These are phyloP conservation scores for Pseudogymnoascus sp. DNA, from an alignment of 2,329 filamentous ascomycete species.

Conservation along the genomic window DNA sequence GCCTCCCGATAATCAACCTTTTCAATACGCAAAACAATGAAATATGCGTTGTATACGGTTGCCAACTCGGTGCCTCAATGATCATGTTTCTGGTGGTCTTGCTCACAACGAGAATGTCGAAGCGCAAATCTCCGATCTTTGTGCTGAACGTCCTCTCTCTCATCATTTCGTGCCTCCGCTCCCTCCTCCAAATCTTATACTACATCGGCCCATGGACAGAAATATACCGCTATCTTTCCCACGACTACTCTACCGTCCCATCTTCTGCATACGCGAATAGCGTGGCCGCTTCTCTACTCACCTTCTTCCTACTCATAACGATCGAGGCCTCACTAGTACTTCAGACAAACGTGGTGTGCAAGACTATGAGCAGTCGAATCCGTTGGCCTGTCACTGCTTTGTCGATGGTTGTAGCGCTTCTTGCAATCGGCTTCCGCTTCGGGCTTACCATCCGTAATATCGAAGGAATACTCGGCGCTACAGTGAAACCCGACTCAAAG, in stretches of 20 bases:
- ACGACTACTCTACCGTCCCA: constrained; percentile 38
- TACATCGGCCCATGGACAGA: constrained; percentile 43
- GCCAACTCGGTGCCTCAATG: constrained; percentile 51
- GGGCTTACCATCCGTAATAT: constrained; percentile 41
- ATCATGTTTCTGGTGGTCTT: constrained; percentile 49
- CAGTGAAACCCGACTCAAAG: constrained; percentile 13
- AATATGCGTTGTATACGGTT: constrained; percentile 46
- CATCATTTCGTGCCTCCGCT: constrained; percentile 43
- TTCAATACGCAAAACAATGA: constrained; percentile 27
- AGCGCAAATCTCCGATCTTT: constrained; percentile 50
- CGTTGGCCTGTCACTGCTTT: constrained; percentile 36
- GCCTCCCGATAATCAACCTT: not conserved
- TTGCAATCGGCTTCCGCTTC: constrained; percentile 45
- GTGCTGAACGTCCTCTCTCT: constrained; percentile 50
- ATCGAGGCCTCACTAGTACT: constrained; percentile 52
- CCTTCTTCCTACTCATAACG: constrained; percentile 42
- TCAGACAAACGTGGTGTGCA: constrained; percentile 55
- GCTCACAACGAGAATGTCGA: constrained; percentile 49
- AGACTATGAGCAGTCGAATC: constrained; percentile 35
- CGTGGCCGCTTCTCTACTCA: constrained; percentile 39
- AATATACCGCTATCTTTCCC: constrained; percentile 40
- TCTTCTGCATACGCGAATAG: constrained; percentile 35
- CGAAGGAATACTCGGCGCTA: constrained; percentile 29
- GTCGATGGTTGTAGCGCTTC: constrained; percentile 40
- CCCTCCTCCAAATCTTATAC: constrained; percentile 39